Conservation (phyloP, 352 stramenopile species). For the Globisporangium okanoganense region DNA sequence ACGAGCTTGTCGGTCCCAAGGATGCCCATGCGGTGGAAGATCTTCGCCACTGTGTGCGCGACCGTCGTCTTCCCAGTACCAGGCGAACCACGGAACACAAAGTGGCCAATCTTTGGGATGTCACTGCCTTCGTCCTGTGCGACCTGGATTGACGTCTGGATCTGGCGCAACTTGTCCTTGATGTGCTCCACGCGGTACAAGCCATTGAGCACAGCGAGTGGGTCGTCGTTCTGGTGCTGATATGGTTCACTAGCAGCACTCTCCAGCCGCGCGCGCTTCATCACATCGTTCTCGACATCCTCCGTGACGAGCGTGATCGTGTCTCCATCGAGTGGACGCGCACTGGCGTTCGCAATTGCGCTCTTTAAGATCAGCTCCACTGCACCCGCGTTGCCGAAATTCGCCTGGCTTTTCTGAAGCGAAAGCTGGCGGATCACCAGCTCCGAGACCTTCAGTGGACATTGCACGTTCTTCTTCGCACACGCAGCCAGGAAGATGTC, state of each 20-base stretch:
- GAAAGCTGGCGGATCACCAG: constrained; percentile 53
- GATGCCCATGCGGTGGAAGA: constrained; percentile 91
- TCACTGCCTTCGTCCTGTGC: constrained; percentile 61
- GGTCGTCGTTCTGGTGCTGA: constrained; percentile 23
- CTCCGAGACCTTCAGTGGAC: constrained; percentile 45
- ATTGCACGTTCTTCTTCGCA: constrained; percentile 42
- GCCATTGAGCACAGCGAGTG: constrained; percentile 36
- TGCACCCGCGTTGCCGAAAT: constrained; percentile 91
- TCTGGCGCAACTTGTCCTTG: constrained; percentile 42
- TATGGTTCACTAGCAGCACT: neutral
- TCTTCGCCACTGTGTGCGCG: constrained; percentile 89
- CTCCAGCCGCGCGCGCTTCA: constrained; percentile 21
- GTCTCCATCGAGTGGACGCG: constrained; percentile 34
- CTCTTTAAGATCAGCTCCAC: constrained; percentile 82
- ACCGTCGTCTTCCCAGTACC: constrained; percentile 91
- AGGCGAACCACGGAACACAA: constrained; percentile 86
- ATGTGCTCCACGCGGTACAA: constrained; percentile 66
- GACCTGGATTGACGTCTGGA: constrained; percentile 60
- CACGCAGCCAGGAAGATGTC: constrained; percentile 64
- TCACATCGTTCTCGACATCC: constrained; percentile 50
- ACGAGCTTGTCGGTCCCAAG: constrained; percentile 91
- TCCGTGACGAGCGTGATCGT: constrained; percentile 39
- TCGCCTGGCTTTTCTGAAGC: constrained; percentile 63
- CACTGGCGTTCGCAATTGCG: constrained; percentile 59
- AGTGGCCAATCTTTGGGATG: constrained; percentile 64